phyloP scores from a whole-genome alignment of 78 protist genomes.

The Trichosphaerium sp. region DNA sequence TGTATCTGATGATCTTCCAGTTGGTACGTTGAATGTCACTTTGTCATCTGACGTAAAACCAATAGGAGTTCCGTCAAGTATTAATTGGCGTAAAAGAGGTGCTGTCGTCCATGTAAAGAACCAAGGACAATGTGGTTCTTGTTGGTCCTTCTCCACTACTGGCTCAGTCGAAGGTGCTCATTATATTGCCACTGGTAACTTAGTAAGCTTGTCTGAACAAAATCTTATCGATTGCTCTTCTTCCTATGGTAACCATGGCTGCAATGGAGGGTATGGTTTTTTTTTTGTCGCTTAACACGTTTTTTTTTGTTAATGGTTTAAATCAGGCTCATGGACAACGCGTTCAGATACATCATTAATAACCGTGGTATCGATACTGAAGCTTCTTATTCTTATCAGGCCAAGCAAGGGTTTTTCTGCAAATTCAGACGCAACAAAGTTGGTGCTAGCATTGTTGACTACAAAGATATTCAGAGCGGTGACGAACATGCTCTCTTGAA shows the following conservation, averaged over 20 bases:
- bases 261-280: conserved; percentile 68
- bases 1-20: not conserved
- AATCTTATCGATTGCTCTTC: conserved; percentile 56
- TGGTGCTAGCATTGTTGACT: conserved; percentile 1
- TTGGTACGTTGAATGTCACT: too few species aligned
- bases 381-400: conserved; percentile 76
- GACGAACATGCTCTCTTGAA: conserved; percentile 13
- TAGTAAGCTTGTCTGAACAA: conserved; percentile 56
- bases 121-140: conserved; percentile 61
- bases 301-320: too few species aligned
- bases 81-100: conserved; percentile 46
- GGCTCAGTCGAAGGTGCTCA: conserved; percentile 41
- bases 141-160: conserved; percentile 60
- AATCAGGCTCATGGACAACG: conserved; percentile 36
- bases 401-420: conserved; percentile 6
- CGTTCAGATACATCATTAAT: conserved; percentile 41
- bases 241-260: conserved; percentile 51
- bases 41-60: too few species aligned
- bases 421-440: not conserved
- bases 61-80: too few species aligned
- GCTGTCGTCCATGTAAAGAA: conserved; percentile 54
- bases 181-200: not conserved
- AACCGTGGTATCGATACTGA: conserved; percentile 65
- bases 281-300: too few species aligned
- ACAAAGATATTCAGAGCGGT: not conserved